Evolutionary conservation across 225 moss, liverwort and hornwort species (phyloP).

Genomic region (Climacium dendroides): DNA sequence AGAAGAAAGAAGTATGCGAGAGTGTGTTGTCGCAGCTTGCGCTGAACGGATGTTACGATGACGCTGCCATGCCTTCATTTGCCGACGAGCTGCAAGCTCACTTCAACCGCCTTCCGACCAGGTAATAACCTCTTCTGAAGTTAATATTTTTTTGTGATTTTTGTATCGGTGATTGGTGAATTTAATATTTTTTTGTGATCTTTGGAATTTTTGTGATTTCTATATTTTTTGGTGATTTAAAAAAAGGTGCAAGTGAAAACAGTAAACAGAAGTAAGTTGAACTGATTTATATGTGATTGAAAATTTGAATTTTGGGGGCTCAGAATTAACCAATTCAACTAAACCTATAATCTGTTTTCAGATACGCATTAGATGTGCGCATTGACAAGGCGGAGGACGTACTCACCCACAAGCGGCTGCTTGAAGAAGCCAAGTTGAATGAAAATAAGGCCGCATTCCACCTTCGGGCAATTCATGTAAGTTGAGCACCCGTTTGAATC

Average conservation of each 20-base stretch:
- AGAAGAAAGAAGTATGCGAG: slow-evolving; percentile 67
- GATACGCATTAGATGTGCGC: slow-evolving; percentile 94
- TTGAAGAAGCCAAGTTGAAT: slow-evolving; percentile 54
- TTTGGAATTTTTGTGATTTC: background rate
- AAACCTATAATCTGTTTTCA: background rate
- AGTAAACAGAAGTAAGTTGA: background rate
- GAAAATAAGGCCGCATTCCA: slow-evolving; percentile 79
- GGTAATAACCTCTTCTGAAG: slow-evolving; percentile 9
- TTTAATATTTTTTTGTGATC: background rate
- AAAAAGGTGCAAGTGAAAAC: background rate
- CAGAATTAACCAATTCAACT: background rate
- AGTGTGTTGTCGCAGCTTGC: slow-evolving; percentile 50
- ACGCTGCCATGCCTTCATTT: slow-evolving; percentile 39
- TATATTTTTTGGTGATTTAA: background rate
- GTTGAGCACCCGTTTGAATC: background rate
- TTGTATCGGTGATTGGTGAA: background rate
- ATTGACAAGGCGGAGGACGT: slow-evolving; percentile 93
- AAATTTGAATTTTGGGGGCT: no score
- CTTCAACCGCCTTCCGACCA: slow-evolving; percentile 71
- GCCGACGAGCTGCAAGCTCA: slow-evolving; percentile 65
- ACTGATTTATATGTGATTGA: background rate
- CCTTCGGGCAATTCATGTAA: slow-evolving; percentile 84
- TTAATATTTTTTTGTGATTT: background rate
- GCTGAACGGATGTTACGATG: slow-evolving; percentile 31
- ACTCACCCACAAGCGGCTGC: slow-evolving; percentile 75